Conservation (phyloP, 495 filamentous ascomycete species). For the Penicillium canescens region DNA sequence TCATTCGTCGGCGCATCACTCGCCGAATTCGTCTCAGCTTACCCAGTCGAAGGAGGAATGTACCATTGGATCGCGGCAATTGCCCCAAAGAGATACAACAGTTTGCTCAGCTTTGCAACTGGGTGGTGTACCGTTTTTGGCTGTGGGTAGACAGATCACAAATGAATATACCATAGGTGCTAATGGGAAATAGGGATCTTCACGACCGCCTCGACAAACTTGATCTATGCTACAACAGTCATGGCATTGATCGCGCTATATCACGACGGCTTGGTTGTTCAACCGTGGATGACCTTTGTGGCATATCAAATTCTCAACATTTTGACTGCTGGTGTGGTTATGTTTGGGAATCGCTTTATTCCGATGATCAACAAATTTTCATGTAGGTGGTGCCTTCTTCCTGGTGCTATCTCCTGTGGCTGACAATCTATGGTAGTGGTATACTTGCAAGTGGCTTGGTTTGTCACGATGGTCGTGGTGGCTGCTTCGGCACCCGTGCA, state of each 20-base stretch:
- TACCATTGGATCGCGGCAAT: slow-evolving; percentile 58
- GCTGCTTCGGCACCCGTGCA: slow-evolving; percentile 53
- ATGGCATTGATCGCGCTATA: slow-evolving; percentile 39
- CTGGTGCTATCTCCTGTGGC: background rate
- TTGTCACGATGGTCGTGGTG: slow-evolving; percentile 70
- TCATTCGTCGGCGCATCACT: slow-evolving; percentile 50
- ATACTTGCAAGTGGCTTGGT: slow-evolving; percentile 63
- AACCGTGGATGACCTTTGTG: slow-evolving; percentile 42
- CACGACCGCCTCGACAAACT: slow-evolving; percentile 42
- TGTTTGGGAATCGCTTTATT: slow-evolving; percentile 40
- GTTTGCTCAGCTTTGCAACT: slow-evolving; percentile 38
- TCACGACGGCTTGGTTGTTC: slow-evolving; percentile 30
- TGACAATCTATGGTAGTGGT: slow-evolving; percentile 38
- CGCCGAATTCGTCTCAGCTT: slow-evolving; percentile 56
- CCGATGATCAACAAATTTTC: slow-evolving; percentile 40
- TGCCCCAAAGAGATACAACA: slow-evolving; percentile 43
- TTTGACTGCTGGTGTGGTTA: slow-evolving; percentile 28
- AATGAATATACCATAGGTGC: too few relatives aligned
- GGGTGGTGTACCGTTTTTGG: slow-evolving; percentile 44
- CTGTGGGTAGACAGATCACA: slow-evolving; percentile 20
- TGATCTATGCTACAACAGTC: slow-evolving; percentile 36
- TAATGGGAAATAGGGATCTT: slow-evolving; percentile 34
- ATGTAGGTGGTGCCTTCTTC: slow-evolving; percentile 11
- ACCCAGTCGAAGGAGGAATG: slow-evolving; percentile 52
- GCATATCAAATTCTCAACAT: slow-evolving; percentile 37